Evolutionary conservation across 139 green algal genomes (phyloP).

Genomic region (Auxenochlorella pyrenoidosa): DNA sequence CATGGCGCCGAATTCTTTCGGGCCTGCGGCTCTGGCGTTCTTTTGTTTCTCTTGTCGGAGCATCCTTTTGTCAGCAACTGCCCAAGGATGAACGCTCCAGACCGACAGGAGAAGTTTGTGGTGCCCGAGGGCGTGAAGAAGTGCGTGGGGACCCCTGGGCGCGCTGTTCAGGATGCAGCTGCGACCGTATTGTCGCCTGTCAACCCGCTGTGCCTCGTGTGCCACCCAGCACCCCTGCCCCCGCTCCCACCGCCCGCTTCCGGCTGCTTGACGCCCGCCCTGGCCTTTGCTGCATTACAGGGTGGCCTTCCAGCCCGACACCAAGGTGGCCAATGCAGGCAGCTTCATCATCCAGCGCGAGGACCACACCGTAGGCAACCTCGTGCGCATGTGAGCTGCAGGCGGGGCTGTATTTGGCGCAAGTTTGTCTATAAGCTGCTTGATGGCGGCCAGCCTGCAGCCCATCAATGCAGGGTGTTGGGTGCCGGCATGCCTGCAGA

Average conservation of each 20-base stretch:
- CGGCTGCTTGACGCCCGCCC: not conserved
- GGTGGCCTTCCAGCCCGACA: slow-evolving; percentile 83
- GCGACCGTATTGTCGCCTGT: not conserved
- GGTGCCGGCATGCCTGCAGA: too few relatives aligned
- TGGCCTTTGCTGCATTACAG: slow-evolving; percentile 41
- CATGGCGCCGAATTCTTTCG: not conserved
- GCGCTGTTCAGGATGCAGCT: not conserved
- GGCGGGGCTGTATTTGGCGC: too few relatives aligned
- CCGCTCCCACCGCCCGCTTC: not conserved
- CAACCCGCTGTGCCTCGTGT: not conserved
- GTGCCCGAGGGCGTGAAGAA: slow-evolving; percentile 87
- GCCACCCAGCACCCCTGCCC: not conserved
- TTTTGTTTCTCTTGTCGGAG: not conserved
- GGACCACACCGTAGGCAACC: slow-evolving; percentile 96
- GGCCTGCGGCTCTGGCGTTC: not conserved
- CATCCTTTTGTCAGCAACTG: not conserved
- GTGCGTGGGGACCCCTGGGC: slow-evolving; percentile 39
- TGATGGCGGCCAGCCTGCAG: not conserved
- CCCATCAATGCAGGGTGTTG: too few relatives aligned
- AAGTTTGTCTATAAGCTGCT: too few relatives aligned
- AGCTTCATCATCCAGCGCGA: slow-evolving; percentile 90
- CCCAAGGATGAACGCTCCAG: slow-evolving; percentile 66
- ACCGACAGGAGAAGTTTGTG: slow-evolving; percentile 93
- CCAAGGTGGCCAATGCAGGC: slow-evolving; percentile 88
- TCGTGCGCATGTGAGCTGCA: slow-evolving; percentile 79